These are phyloP conservation scores for Naegleria gruberi DNA, from an alignment of 208 protist species.

Conservation along the genomic window DNA sequence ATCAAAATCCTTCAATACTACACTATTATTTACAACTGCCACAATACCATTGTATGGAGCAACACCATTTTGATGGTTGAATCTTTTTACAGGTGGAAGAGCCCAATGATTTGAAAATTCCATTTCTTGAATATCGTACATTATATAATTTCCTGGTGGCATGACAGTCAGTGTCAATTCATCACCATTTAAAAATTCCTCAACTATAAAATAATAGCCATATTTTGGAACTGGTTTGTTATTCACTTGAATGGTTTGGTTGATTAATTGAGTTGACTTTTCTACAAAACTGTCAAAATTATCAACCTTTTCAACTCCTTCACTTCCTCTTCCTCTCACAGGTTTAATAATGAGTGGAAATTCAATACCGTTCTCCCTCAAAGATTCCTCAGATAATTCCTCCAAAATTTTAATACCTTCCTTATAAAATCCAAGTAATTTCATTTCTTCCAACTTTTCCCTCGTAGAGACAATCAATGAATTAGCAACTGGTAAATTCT, in stretches of 20 bases:
- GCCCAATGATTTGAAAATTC: not conserved
- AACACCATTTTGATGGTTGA: not conserved
- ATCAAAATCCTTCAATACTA: not conserved
- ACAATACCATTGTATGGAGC: not conserved
- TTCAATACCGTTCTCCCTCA: not conserved
- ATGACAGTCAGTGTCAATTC: conserved; percentile 13
- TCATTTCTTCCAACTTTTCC: too few species aligned
- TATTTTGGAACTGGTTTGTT: not conserved
- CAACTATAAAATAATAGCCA: not conserved
- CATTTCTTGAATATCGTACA: not conserved
- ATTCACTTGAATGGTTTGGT: not conserved
- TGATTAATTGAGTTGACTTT: not conserved
- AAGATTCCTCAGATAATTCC: too few species aligned
- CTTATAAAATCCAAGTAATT: too few species aligned
- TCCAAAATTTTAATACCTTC: too few species aligned
- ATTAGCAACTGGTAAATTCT: too few species aligned
- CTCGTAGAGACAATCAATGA: too few species aligned
- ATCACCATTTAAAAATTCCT: conserved; percentile 10
- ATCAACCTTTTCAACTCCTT: not conserved
- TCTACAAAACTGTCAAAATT: not conserved
- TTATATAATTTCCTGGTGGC: not conserved
- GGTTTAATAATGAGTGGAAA: conserved; percentile 15
- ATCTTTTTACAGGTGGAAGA: not conserved
- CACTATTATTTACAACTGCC: not conserved
- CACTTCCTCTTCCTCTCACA: conserved; percentile 2